A percentile compares a stretch with the other conserved stretches of the same genome.
Conservation (phyloP, 768 basidiomycete species). For the Mrakia frigida region DNA sequence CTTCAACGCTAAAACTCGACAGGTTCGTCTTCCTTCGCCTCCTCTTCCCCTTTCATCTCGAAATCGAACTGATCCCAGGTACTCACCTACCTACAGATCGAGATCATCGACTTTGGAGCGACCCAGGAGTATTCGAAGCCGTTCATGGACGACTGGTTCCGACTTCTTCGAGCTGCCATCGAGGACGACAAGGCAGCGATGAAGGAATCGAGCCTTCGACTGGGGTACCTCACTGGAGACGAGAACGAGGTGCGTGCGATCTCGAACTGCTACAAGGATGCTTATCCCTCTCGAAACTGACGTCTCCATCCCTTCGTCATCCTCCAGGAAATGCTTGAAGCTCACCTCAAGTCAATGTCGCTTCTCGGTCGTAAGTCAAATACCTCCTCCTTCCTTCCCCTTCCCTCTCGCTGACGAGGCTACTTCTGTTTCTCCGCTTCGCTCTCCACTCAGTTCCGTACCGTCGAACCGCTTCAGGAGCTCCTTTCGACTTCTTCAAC, state of each 20-base stretch:
- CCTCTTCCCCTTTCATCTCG: background rate
- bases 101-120: constrained; percentile 93
- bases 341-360: constrained; percentile 31
- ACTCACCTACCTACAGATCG: constrained; percentile 51
- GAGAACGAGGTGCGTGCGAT: constrained; percentile 62
- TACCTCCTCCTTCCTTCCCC: background rate
- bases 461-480: background rate
- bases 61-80: background rate
- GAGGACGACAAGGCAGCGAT: constrained; percentile 63
- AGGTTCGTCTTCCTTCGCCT: constrained; percentile 47
- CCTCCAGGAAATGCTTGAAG: constrained; percentile 28
- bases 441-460: constrained; percentile 19
- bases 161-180: constrained; percentile 75
- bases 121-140: constrained; percentile 74
- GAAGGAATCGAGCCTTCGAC: constrained; percentile 63
- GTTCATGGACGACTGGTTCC: constrained; percentile 85
- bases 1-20: constrained; percentile 63
- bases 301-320: too few species aligned
- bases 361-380: constrained; percentile 24
- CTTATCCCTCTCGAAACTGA: background rate
- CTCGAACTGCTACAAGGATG: background rate
- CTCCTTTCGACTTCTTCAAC: constrained; percentile 21
- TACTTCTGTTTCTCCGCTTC: background rate
- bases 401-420: background rate
- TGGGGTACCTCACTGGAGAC: constrained; percentile 85